Percentiles rank a stretch among this genome's conserved stretches.
Conservation (phyloP, 2,329 filamentous ascomycete species). For the Didymella arachidicola region DNA sequence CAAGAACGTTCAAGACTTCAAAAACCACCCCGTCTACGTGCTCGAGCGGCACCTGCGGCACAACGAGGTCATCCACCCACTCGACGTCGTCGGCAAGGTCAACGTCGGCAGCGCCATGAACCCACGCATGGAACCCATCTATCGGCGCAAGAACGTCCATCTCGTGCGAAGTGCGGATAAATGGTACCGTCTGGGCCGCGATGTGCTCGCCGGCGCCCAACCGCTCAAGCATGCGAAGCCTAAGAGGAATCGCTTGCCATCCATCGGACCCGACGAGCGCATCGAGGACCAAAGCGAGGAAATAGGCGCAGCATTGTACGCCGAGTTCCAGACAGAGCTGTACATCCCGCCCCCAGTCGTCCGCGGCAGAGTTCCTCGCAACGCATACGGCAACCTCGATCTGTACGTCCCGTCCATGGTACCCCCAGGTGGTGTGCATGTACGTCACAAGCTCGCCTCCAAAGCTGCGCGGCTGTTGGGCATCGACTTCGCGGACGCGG, state of each 20-base stretch:
- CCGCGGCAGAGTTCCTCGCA: conserved; percentile 71
- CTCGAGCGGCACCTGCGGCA: conserved; percentile 83
- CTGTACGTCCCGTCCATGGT: conserved; percentile 71
- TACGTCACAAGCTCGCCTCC: conserved; percentile 66
- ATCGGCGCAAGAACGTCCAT: conserved; percentile 81
- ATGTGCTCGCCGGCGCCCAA: conserved; percentile 77
- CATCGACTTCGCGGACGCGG: conserved; percentile 86
- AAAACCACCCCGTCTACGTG: conserved; percentile 77
- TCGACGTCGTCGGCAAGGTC: conserved; percentile 78
- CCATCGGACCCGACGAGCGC: conserved; percentile 42
- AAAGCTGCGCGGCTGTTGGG: conserved; percentile 77
- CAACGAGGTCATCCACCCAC: conserved; percentile 82
- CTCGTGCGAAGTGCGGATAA: conserved; percentile 79
- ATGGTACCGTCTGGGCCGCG: conserved; percentile 88
- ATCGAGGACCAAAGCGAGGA: conserved; percentile 50
- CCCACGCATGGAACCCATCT: conserved; percentile 76
- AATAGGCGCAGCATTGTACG: conserved; percentile 64
- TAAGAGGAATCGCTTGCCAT: conserved; percentile 39
- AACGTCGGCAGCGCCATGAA: conserved; percentile 67
- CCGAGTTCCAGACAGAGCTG: conserved; percentile 68
- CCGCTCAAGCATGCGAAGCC: conserved; percentile 73
- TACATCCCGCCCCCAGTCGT: conserved; percentile 81
- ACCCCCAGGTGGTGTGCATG: conserved; percentile 65
- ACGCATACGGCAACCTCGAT: conserved; percentile 69
- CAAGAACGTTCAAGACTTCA: conserved; percentile 84